Conservation (phyloP, 1,284 basidiomycete genomes). For the Ustilago loliicola region DNA sequence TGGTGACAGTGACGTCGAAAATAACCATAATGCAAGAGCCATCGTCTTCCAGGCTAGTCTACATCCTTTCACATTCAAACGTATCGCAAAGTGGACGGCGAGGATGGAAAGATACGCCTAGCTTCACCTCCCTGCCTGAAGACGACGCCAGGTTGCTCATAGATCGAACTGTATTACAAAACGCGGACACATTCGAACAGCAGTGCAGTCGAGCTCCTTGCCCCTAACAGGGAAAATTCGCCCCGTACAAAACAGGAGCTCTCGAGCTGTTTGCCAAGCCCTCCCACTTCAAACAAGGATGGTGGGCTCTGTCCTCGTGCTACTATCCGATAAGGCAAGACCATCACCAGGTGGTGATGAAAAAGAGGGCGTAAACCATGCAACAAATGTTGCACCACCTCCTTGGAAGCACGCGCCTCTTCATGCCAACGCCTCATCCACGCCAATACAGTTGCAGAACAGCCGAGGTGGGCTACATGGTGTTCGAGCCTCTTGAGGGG, state of each 20-base stretch:
- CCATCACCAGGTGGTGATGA: slow-evolving; percentile 1
- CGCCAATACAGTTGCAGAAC: background rate
- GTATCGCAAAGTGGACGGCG: no score
- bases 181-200: background rate
- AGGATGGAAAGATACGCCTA: no score
- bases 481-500: background rate
- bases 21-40: background rate
- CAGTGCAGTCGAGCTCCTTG: background rate
- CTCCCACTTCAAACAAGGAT: background rate
- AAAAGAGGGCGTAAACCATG: slow-evolving; percentile 8
- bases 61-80: no score
- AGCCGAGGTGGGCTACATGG: background rate
- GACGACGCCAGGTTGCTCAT: no score
- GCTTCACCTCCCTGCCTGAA: no score
- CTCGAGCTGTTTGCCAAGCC: background rate
- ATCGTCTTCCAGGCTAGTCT: background rate
- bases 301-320: slow-evolving; percentile 17
- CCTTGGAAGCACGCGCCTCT: background rate
- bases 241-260: background rate
- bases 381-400: background rate
- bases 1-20: background rate
- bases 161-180: no score
- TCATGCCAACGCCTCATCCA: slow-evolving; percentile 5
- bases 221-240: no score
- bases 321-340: background rate